Base-by-base conservation (phyloP, 2,329 filamentous ascomycete species). In the Colletotrichum abscissum region DNA sequence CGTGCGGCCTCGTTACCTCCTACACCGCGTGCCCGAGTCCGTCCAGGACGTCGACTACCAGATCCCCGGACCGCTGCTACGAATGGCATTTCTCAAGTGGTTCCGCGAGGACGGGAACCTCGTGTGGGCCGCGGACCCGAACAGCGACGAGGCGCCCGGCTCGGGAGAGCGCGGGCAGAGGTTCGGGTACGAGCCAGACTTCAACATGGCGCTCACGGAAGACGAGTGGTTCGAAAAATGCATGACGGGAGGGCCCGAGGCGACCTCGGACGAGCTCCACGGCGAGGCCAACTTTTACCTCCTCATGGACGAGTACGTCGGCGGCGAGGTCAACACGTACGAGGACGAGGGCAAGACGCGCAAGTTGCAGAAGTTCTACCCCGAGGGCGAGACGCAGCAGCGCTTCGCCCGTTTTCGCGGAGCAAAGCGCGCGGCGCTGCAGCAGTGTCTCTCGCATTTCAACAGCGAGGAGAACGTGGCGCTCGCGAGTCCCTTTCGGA, bases 361-460 rank as follows among this genome's bases (percentile, higher is more conserved):
- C 28, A 26, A 14, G 3, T 2, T 28, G 5, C 62, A 65, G 3
- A 60, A 4, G 14, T 12, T 30, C 19, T 70, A 73, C 55, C 77
- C 79, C 49, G 67, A 75, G 19, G 74, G 78, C 67, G 74, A 76
- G 24, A 70, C 72, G 1, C 75, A 80, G 35, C 54, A 75, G 14
- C 63, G 75, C 22, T 85, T 82, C 74, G 80, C 82, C 2, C 67
- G 63, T 3, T 81, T 84, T 64, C 84, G 85, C 12, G 87, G 86
- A 1, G 81, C 80, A 67, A 81, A 83, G 55, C 84, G 87, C 57
- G 87, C 86, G 8, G 86, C 82, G 22, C 78, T 88, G 26, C 85
- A 88, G 75, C 81, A 82, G 35, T 81, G 80, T 22, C 79, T 88
- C 38, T 81, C 82, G 54, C 73, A 79, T 14, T 82, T 86, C 59